These are phyloP conservation scores for Diplodia corticola DNA, from an alignment of 2,329 filamentous ascomycete genomes.

Conservation along the genomic window DNA sequence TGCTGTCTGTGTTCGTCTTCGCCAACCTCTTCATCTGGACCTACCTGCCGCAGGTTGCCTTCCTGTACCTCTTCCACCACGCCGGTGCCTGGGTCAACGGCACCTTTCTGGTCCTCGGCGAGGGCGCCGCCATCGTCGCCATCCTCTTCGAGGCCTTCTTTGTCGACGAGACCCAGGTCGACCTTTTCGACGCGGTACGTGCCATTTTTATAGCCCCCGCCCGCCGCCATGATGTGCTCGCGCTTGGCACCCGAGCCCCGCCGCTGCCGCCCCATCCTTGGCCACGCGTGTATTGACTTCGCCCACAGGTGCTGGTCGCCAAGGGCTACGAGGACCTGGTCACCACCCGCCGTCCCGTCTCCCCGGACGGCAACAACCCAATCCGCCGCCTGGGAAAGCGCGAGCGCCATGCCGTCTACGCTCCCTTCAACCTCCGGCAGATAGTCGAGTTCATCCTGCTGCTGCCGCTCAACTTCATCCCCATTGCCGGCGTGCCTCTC, in stretches of 20 bases:
- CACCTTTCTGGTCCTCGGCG: conserved; percentile 75
- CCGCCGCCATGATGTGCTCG: conserved; percentile 11
- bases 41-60: conserved; percentile 85
- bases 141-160: conserved; percentile 55
- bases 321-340: conserved; percentile 63
- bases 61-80: conserved; percentile 83
- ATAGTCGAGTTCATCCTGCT: conserved; percentile 75
- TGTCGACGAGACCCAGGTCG: conserved; percentile 72
- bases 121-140: conserved; percentile 62
- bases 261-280: not conserved
- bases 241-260: not conserved
- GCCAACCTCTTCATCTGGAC: conserved; percentile 83
- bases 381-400: conserved; percentile 82
- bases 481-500: conserved; percentile 76
- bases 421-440: conserved; percentile 88
- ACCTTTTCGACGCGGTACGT: conserved; percentile 74
- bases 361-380: conserved; percentile 70
- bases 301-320: conserved; percentile 67
- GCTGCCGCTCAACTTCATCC: conserved; percentile 79
- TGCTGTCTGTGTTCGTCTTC: conserved; percentile 82
- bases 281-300: not conserved
- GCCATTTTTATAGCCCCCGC: not conserved
- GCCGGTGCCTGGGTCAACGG: conserved; percentile 86
- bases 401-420: conserved; percentile 72
- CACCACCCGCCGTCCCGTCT: conserved; percentile 52